Percentiles rank a stretch among this genome's conserved stretches.
Conservation (phyloP, 768 basidiomycete species). For the Zangia roseola region DNA sequence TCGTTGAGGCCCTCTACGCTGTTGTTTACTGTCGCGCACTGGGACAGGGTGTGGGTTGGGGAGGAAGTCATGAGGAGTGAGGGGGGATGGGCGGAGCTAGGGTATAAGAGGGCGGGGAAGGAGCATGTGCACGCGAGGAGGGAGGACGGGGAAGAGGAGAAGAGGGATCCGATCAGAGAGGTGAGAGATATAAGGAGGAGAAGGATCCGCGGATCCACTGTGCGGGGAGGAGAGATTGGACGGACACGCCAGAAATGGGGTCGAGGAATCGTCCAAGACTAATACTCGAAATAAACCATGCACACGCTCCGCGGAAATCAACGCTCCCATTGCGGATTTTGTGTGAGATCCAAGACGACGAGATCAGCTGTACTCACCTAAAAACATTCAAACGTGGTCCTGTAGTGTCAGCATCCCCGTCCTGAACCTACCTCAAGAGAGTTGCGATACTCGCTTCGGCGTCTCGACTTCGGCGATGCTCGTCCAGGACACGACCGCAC, state of each 20-base stretch:
- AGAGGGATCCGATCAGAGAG: conserved; percentile 13
- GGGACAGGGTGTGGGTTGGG: conserved; percentile 29
- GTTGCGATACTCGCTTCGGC: no score
- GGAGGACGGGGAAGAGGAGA: not conserved
- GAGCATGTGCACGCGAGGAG: conserved; percentile 16
- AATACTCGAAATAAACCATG: conserved; percentile 24
- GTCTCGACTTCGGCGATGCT: no score
- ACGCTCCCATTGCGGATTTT: conserved; percentile 21
- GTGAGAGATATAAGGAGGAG: conserved; percentile 25
- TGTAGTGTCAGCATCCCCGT: no score
- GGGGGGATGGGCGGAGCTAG: not conserved
- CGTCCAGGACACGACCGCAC: no score
- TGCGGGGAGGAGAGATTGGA: conserved; percentile 28
- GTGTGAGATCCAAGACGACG: conserved; percentile 23
- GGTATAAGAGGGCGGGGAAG: conserved; percentile 17
- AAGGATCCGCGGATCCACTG: conserved; percentile 33
- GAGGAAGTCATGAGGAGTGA: conserved; percentile 26
- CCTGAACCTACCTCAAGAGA: no score
- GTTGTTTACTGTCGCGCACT: conserved; percentile 31
- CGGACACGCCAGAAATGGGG: not conserved
- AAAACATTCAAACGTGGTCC: no score
- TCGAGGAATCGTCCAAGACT: conserved; percentile 20
- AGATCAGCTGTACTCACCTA: not conserved
- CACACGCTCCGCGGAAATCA: conserved; percentile 33
- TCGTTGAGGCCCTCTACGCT: conserved; percentile 27